Base-by-base conservation (phyloP, 768 basidiomycete species). In the Leccinum incarnatum region DNA sequence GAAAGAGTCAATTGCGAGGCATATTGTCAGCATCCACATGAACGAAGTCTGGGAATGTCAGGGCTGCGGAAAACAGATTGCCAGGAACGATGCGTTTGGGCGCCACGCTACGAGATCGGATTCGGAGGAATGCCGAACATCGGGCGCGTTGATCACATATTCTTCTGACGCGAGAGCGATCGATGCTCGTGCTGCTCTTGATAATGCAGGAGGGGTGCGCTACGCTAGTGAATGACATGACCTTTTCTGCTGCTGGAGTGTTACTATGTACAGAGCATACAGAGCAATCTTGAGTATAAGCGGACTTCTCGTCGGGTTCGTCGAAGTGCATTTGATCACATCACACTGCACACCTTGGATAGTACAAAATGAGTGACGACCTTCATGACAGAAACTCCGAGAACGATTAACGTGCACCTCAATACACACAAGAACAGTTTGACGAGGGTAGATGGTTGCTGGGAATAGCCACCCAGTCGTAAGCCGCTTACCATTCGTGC, bases 1-100 rank as follows among this genome's bases (percentile, higher is more conserved):
- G 6, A 72, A 69, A 45, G 70, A 69, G 27, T 70, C 65, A 14
- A 50, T 69, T 4, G 25, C 49, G 2, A 56, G 70, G 2, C 67
- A 71, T 6, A 30, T 71, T 0, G 47, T 63, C 0, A 45, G 52
- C 2, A 12, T 56, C 8, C 70, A 72, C n/a, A 53, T 69, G 0
- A 55, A 32, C 8, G 57, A 67, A 53, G 55, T 55, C 34, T 63
- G 55, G 61, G n/a, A 54, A 15, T 67, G 67, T 15, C 34, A 8
- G 29, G 52, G 53, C 0, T 72, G 68, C 2, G 40, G 57, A 27
- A 59, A 67, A 34, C 50, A 45, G 36, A 30, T 56, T 23, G 32
- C 34, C 6, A 62, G 65, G 40, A 49, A 45, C 3, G 67, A 69
- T 5, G 50, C 36, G 1, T 59, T 61, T 46, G 15, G 51, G n/a